Evolutionary conservation across 176 grass and related monocot genomes (phyloP).

Genomic region (Dendrocalamus sinicus): DNA sequence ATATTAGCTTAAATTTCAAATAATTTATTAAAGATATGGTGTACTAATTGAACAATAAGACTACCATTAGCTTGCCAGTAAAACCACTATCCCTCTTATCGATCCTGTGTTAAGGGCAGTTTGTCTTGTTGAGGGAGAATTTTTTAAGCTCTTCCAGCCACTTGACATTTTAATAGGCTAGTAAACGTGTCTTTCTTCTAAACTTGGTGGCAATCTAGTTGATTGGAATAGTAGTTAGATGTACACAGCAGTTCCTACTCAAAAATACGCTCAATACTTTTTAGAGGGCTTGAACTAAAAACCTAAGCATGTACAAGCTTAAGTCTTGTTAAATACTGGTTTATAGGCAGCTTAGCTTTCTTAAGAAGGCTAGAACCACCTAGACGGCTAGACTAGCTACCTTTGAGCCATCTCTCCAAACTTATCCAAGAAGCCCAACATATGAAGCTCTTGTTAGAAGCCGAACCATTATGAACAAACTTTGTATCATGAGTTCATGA

Average conservation of each 20-base stretch:
- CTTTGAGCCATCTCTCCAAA: constrained; percentile 19
- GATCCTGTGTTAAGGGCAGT: background rate
- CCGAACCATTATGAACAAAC: constrained; percentile 27
- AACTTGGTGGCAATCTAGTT: constrained; percentile 13
- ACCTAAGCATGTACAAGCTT: constrained; percentile 5
- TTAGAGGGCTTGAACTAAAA: constrained; percentile 2
- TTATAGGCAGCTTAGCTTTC: constrained; percentile 6
- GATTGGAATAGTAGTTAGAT: background rate
- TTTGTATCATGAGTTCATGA: constrained; percentile 46
- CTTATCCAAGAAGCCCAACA: constrained; percentile 28
- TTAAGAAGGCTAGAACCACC: constrained; percentile 11
- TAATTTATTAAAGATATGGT: constrained; percentile 22
- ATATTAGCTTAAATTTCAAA: constrained; percentile 27
- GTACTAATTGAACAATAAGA: constrained; percentile 31
- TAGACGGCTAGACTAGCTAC: constrained; percentile 1
- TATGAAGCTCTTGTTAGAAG: constrained; percentile 40
- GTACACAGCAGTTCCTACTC: background rate
- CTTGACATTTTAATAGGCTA: constrained; percentile 22
- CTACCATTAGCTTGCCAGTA: background rate
- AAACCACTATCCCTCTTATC: background rate
- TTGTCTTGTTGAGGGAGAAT: constrained; percentile 4
- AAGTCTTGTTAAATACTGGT: background rate
- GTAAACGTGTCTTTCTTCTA: background rate
- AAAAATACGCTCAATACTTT: background rate
- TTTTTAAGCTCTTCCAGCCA: background rate